Evolutionary conservation across 2,329 filamentous ascomycete species (phyloP).

Genomic region (Fusarium citri): DNA sequence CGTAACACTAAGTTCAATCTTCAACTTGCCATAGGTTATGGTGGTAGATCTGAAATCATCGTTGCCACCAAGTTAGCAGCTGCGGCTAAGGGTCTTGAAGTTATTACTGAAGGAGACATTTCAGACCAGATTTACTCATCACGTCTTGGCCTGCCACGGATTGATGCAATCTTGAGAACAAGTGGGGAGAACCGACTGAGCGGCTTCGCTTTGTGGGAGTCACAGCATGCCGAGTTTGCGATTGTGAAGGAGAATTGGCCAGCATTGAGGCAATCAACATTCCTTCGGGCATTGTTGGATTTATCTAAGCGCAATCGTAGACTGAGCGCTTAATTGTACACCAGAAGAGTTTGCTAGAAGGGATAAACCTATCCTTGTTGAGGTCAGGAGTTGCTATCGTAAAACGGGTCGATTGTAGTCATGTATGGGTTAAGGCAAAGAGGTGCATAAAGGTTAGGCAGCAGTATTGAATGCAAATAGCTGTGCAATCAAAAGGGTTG

Average conservation of each 20-base stretch:
- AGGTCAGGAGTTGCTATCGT: no score
- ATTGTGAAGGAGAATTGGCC: background rate
- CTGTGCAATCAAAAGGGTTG: no score
- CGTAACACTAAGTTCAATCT: background rate
- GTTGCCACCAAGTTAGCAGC: background rate
- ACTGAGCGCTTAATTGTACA: background rate
- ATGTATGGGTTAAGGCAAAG: no score
- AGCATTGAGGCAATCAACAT: rapidly evolving
- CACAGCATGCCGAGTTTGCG: background rate
- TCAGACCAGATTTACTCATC: background rate
- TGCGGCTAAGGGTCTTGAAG: rapidly evolving
- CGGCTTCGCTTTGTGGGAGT: background rate
- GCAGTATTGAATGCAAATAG: no score
- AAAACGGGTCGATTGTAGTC: no score
- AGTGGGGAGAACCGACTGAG: background rate
- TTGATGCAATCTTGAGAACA: background rate
- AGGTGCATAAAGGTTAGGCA: no score
- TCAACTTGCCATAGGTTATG: background rate
- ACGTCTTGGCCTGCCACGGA: rapidly evolving
- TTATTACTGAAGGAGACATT: rapidly evolving
- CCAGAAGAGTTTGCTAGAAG: no score
- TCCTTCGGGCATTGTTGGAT: background rate
- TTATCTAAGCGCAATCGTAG: background rate
- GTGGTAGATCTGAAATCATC: background rate
- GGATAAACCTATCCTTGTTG: no score